Evolutionary conservation across 495 filamentous ascomycete genomes (phyloP).

Genomic region (Hypomontagnella submonticulosa): DNA sequence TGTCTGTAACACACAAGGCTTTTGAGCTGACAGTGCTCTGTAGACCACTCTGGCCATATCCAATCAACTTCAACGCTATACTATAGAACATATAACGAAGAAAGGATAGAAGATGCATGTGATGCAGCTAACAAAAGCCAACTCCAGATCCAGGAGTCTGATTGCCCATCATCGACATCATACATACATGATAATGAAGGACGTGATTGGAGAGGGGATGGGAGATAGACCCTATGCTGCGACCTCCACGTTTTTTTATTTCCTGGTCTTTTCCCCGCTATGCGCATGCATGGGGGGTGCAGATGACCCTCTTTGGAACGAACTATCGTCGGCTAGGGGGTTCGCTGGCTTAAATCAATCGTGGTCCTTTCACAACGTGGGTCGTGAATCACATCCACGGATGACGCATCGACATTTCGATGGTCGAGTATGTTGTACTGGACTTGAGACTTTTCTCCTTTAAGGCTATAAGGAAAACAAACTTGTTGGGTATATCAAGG

Average conservation of each 20-base stretch:
- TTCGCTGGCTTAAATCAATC: constrained; percentile 32
- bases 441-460: constrained; percentile 20
- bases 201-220: constrained; percentile 32
- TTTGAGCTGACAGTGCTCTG: background rate
- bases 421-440: constrained; percentile 5
- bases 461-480: constrained; percentile 10
- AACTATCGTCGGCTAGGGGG: constrained; percentile 41
- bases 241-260: constrained; percentile 51
- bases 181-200: constrained; percentile 24
- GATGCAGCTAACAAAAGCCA: constrained; percentile 14
- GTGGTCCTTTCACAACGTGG: constrained; percentile 16
- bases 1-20: constrained; percentile 7
- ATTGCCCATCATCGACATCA: constrained; percentile 35
- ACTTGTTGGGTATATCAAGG: constrained; percentile 33
- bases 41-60: no score
- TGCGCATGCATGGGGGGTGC: constrained; percentile 46
- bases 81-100: constrained; percentile 1
- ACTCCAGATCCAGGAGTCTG: constrained; percentile 10
- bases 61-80: background rate
- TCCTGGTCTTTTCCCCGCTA: constrained; percentile 47
- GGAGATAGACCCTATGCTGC: constrained; percentile 37
- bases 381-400: constrained; percentile 11
- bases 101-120: constrained; percentile 7
- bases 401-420: constrained; percentile 30
- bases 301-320: constrained; percentile 47